Conservation (phyloP, 768 basidiomycete genomes). For the Mycena capillaripes region DNA sequence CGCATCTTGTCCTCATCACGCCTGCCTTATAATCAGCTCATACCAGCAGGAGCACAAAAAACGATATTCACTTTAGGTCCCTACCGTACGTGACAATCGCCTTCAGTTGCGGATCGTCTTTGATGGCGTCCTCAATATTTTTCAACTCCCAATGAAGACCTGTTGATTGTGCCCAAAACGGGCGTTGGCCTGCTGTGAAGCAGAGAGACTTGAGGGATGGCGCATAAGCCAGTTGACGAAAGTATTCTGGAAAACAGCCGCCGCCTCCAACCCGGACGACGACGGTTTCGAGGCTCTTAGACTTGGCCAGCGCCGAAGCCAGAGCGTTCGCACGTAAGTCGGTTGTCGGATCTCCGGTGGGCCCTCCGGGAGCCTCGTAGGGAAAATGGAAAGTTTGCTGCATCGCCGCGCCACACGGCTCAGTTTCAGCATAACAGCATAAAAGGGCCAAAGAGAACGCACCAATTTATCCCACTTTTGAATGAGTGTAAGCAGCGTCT, state of each 20-base stretch:
- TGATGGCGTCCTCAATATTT: background rate
- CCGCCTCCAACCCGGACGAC: background rate
- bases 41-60: too few relatives aligned
- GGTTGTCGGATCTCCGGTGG: background rate
- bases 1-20: too few relatives aligned
- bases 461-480: background rate
- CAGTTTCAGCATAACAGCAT: too few relatives aligned
- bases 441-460: background rate
- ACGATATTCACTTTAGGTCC: too few relatives aligned
- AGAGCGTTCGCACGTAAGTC: background rate
- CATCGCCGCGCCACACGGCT: background rate
- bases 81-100: too few relatives aligned
- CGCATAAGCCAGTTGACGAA: background rate
- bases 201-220: background rate
- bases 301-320: background rate
- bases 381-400: background rate
- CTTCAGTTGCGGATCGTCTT: too few relatives aligned
- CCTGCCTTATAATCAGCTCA: too few relatives aligned
- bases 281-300: background rate
- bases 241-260: background rate
- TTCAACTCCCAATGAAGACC: background rate
- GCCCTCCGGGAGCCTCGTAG: background rate
- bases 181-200: background rate
- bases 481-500: background rate
- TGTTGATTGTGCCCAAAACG: too few relatives aligned